These are phyloP conservation scores for Debaryomyces robertsiae DNA, from an alignment of 1,139 yeast species.

Conservation along the genomic window DNA sequence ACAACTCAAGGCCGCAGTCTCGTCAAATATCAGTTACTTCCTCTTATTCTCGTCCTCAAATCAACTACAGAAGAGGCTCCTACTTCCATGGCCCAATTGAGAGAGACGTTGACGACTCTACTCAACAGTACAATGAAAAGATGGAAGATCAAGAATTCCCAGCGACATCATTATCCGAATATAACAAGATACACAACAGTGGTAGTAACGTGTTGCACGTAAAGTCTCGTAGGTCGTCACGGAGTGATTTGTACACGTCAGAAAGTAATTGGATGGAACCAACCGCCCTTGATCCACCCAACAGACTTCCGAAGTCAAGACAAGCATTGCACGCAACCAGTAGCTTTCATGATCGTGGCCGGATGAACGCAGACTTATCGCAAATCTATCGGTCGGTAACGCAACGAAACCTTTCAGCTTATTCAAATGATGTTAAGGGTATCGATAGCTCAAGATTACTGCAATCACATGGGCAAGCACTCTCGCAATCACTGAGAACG, in stretches of 20 bases:
- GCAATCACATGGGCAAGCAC: slow-evolving; percentile 14
- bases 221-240: slow-evolving; percentile 40
- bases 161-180: slow-evolving; percentile 39
- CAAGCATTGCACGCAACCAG: slow-evolving; percentile 29
- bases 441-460: slow-evolving; percentile 16
- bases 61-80: slow-evolving; percentile 13
- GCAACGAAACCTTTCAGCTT: slow-evolving; percentile 30
- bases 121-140: slow-evolving; percentile 12
- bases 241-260: slow-evolving; percentile 44
- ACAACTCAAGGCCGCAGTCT: slow-evolving; percentile 32
- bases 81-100: slow-evolving; percentile 7
- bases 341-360: slow-evolving; percentile 9
- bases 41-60: slow-evolving; percentile 18
- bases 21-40: slow-evolving; percentile 32
- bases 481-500: neutral
- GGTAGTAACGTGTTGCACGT: slow-evolving; percentile 11
- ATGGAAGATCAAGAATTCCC: slow-evolving; percentile 33
- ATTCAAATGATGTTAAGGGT: slow-evolving; percentile 1
- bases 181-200: slow-evolving; percentile 30
- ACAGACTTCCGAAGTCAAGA: slow-evolving; percentile 24
- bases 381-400: slow-evolving; percentile 42
- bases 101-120: slow-evolving; percentile 4
- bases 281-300: slow-evolving; percentile 8
- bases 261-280: slow-evolving; percentile 53
- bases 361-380: slow-evolving; percentile 24